A percentile compares a stretch with the other conserved stretches of the same genome.
phyloP scores from a whole-genome alignment of 345 rosid genomes.

The Rhodamnia rubescens region DNA sequence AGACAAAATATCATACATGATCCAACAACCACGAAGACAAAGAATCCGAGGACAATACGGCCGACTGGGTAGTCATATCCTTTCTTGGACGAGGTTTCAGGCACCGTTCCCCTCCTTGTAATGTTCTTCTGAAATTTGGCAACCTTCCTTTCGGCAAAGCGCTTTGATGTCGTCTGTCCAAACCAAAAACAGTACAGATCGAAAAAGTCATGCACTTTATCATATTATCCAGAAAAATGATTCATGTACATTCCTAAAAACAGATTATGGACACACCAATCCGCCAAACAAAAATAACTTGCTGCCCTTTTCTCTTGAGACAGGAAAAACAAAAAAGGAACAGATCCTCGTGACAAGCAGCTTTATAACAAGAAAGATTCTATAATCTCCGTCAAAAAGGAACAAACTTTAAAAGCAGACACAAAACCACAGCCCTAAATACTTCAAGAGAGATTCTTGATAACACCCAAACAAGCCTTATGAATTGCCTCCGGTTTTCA shows the following conservation, averaged over 20 bases:
- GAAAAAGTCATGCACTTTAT: background rate
- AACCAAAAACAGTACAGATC: background rate
- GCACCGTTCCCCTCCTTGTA: constrained; percentile 19
- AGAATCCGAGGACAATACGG: constrained; percentile 21
- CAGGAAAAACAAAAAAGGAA: background rate
- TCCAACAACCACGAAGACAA: constrained; percentile 26
- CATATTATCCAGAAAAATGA: background rate
- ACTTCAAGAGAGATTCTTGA: background rate
- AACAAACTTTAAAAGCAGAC: background rate
- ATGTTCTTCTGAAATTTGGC: constrained; percentile 25
- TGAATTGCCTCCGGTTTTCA: background rate
- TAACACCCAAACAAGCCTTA: background rate
- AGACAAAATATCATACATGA: constrained; percentile 14
- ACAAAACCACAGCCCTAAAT: background rate
- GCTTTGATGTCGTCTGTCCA: constrained; percentile 21
- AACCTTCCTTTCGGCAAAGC: constrained; percentile 18
- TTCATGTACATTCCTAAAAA: background rate
- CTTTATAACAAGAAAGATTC: background rate
- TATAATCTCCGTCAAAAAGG: background rate
- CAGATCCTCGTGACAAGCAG: background rate
- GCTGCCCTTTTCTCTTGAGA: background rate
- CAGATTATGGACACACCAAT: background rate
- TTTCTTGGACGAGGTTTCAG: constrained; percentile 14
- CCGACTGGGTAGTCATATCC: constrained; percentile 24
- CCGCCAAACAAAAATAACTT: background rate